Evolutionary conservation across 345 rosid species (phyloP).

Genomic region (Euphorbia tirucalli): DNA sequence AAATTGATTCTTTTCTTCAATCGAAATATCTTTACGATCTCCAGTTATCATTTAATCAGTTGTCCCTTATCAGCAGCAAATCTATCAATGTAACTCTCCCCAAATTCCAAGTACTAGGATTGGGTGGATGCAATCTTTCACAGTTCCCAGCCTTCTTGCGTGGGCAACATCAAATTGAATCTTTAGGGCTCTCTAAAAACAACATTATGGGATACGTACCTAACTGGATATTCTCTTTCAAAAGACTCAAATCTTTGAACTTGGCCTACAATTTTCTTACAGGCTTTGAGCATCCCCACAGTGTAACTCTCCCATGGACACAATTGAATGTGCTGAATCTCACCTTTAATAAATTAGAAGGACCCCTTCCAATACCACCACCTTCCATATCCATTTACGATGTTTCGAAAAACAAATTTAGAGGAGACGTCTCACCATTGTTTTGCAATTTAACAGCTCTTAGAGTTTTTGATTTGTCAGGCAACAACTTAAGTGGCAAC

Average conservation of each 20-base stretch:
- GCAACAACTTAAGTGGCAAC: background rate
- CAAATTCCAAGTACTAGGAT: background rate
- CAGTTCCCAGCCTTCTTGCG: constrained; percentile 23
- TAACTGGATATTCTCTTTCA: background rate
- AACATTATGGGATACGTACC: background rate
- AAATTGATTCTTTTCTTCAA: constrained; percentile 10
- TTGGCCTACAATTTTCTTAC: constrained; percentile 8
- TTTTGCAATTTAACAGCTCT: constrained; percentile 1
- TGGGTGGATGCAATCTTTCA: constrained; percentile 17
- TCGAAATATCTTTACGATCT: background rate
- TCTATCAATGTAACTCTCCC: background rate
- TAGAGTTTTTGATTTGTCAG: background rate
- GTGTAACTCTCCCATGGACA: background rate
- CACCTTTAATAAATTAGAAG: background rate
- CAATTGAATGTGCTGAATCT: background rate
- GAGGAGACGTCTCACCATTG: background rate
- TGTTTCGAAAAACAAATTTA: background rate
- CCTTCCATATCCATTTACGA: background rate
- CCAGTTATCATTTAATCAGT: constrained; percentile 7
- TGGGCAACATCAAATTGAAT: background rate
- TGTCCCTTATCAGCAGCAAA: background rate
- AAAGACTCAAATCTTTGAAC: accelerated
- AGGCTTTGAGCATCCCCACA: constrained; percentile 7
- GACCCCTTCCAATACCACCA: constrained; percentile 10
- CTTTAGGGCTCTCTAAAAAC: constrained; percentile 10